phyloP scores from a whole-genome alignment of 352 stramenopile species.

The Phytophthora multivora region DNA sequence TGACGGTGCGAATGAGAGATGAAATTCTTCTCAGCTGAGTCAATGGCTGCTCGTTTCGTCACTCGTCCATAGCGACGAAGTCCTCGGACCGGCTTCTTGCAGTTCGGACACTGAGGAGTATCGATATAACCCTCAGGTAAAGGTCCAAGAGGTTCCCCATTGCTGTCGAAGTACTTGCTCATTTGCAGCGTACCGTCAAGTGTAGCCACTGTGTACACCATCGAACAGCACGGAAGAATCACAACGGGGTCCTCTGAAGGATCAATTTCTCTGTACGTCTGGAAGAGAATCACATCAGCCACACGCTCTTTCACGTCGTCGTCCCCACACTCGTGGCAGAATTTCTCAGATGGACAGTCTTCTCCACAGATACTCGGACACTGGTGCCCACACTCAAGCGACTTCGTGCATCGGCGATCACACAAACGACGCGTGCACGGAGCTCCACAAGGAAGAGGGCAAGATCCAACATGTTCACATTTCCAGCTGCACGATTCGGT shows the following conservation, averaged over 20 bases:
- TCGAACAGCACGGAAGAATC: slow-evolving; percentile 67
- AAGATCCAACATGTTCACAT: slow-evolving; percentile 63
- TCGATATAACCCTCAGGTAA: slow-evolving; percentile 33
- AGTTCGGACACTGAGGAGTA: slow-evolving; percentile 51
- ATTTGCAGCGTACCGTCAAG: slow-evolving; percentile 71
- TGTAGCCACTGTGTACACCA: slow-evolving; percentile 65
- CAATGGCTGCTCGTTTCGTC: slow-evolving; percentile 45
- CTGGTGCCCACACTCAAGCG: slow-evolving; percentile 66
- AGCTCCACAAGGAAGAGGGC: slow-evolving; percentile 60
- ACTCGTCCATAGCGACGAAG: slow-evolving; percentile 52
- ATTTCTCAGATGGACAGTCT: slow-evolving; percentile 53
- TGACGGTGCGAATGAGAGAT: slow-evolving; percentile 35
- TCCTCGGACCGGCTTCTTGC: slow-evolving; percentile 43
- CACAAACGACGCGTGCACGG: slow-evolving; percentile 54
- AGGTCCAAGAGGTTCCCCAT: slow-evolving; percentile 25
- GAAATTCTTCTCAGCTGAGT: slow-evolving; percentile 56
- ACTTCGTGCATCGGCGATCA: slow-evolving; percentile 52
- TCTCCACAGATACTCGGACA: slow-evolving; percentile 83
- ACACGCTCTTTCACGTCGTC: slow-evolving; percentile 39
- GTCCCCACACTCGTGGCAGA: slow-evolving; percentile 63
- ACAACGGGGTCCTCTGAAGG: slow-evolving; percentile 71
- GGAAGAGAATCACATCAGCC: slow-evolving; percentile 72
- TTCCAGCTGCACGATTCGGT: slow-evolving; percentile 73
- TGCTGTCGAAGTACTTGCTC: slow-evolving; percentile 33
- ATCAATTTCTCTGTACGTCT: slow-evolving; percentile 63